Percentiles rank a stretch among this genome's conserved stretches.
Conservation (phyloP, 208 protist species). For the Crithidia fasciculata region DNA sequence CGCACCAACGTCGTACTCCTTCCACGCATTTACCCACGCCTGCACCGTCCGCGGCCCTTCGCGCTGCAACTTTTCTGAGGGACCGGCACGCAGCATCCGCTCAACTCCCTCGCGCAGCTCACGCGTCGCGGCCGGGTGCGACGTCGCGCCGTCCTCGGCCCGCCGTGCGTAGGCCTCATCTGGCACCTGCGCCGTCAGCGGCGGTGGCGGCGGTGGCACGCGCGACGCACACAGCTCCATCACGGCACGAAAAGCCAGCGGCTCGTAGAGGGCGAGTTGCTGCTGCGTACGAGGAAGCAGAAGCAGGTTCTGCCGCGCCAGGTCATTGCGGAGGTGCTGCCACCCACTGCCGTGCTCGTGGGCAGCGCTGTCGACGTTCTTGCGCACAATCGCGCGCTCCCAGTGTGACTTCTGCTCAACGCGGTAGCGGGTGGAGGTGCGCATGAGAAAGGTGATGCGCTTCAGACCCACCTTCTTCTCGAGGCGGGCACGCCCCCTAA, state of each 20-base stretch:
- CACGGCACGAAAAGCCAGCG: conserved; percentile 85
- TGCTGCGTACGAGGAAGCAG: conserved; percentile 79
- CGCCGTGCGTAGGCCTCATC: conserved; percentile 61
- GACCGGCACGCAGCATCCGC: conserved; percentile 58
- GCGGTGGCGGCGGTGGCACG: conserved; percentile 78
- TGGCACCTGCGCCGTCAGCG: conserved; percentile 58
- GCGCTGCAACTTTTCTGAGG: conserved; percentile 42
- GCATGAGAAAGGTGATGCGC: conserved; percentile 87
- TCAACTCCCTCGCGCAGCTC: conserved; percentile 70
- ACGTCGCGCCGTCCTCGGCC: conserved; percentile 23
- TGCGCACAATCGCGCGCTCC: conserved; percentile 83
- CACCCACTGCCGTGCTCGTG: conserved; percentile 84
- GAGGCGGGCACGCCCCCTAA: conserved; percentile 80
- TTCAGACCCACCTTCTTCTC: conserved; percentile 87
- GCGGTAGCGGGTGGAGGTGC: conserved; percentile 88
- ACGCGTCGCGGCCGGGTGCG: conserved; percentile 60
- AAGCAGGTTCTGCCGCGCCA: conserved; percentile 84
- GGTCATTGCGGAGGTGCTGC: conserved; percentile 78
- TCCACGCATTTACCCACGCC: conserved; percentile 80
- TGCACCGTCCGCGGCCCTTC: conserved; percentile 48
- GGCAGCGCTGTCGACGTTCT: conserved; percentile 88
- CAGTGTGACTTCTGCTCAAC: conserved; percentile 85
- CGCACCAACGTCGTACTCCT: conserved; percentile 66
- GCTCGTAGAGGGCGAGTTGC: conserved; percentile 87
- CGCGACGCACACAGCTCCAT: conserved; percentile 86